These are phyloP conservation scores for Claviceps sp. DNA, from an alignment of 2,329 filamentous ascomycete species.

Conservation along the genomic window DNA sequence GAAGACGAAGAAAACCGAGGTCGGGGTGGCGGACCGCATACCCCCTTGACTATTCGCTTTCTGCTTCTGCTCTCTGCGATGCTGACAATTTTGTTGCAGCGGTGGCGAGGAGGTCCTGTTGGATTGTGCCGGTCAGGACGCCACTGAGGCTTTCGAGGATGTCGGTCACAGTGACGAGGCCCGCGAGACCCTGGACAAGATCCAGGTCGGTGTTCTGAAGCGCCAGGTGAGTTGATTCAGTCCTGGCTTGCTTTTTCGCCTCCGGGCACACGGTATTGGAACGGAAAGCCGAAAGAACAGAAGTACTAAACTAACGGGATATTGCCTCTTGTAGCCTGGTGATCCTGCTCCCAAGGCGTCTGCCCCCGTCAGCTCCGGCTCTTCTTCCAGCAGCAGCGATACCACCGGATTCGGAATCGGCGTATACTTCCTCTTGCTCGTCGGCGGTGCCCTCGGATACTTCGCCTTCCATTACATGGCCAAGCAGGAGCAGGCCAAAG, in stretches of 20 bases:
- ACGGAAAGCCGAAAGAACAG: neutral
- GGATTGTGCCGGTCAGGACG: constrained; percentile 90
- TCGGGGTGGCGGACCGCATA: no score
- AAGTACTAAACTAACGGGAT: neutral
- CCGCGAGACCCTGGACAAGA: constrained; percentile 73
- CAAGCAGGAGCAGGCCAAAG: constrained; percentile 26
- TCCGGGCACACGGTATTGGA: neutral
- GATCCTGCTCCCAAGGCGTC: constrained; percentile 61
- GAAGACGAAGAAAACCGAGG: no score
- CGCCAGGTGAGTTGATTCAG: constrained; percentile 47
- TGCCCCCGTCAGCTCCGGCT: constrained; percentile 32
- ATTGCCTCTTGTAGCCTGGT: constrained; percentile 40
- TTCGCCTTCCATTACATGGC: constrained; percentile 69
- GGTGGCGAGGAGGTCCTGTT: constrained; percentile 97
- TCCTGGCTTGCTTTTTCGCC: neutral
- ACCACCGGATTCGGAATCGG: constrained; percentile 55
- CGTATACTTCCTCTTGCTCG: constrained; percentile 66
- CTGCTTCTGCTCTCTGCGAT: neutral
- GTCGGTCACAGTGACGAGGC: constrained; percentile 98
- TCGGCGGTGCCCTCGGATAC: constrained; percentile 67
- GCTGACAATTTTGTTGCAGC: constrained; percentile 31
- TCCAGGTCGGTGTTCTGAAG: constrained; percentile 68
- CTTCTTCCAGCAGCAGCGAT: constrained; percentile 33
- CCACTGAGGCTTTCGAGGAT: constrained; percentile 96
- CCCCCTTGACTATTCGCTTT: neutral